phyloP scores from a whole-genome alignment of 2,329 filamentous ascomycete genomes.

The Aspergillus persii region DNA sequence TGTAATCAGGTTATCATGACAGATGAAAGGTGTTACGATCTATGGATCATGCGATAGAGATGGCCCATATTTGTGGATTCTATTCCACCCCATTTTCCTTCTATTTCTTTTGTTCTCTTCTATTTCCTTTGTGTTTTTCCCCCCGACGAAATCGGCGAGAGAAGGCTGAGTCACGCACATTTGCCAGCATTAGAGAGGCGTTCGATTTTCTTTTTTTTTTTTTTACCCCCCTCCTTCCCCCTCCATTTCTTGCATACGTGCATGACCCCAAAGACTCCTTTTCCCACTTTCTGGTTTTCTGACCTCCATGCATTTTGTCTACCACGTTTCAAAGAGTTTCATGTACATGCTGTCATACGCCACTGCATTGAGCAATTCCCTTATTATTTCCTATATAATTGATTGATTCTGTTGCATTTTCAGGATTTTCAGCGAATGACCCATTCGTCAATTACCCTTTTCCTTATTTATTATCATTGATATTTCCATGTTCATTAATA shows the following conservation, averaged over 20 bases:
- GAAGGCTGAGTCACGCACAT: conserved; percentile 20
- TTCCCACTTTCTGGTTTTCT: conserved; percentile 4
- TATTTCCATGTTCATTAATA: neutral
- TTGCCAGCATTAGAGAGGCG: conserved; percentile 29
- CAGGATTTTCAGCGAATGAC: conserved; percentile 19
- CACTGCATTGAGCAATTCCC: conserved; percentile 12
- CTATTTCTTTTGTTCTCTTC: conserved; percentile 8
- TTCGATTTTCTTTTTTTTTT: conserved; percentile 15
- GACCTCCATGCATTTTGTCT: conserved; percentile 7
- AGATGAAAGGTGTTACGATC: conserved; percentile 42
- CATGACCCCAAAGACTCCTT: conserved; percentile 14
- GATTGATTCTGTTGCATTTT: conserved; percentile 20
- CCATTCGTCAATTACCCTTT: conserved; percentile 10
- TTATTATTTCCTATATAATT: neutral
- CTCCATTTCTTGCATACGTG: conserved; percentile 15
- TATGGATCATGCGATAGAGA: conserved; percentile 43
- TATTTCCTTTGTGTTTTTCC: conserved; percentile 6
- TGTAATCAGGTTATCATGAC: conserved; percentile 29
- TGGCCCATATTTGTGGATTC: conserved; percentile 26
- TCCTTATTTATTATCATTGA: neutral
- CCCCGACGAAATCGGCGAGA: conserved; percentile 8
- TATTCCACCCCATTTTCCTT: conserved; percentile 9
- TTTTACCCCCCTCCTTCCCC: conserved; percentile 6
- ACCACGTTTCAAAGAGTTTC: conserved; percentile 42
- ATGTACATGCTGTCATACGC: conserved; percentile 82